A percentile compares a stretch with the other conserved stretches of the same genome.
phyloP scores from a whole-genome alignment of 2,329 filamentous ascomycete genomes.

The Cercospora canescens region DNA sequence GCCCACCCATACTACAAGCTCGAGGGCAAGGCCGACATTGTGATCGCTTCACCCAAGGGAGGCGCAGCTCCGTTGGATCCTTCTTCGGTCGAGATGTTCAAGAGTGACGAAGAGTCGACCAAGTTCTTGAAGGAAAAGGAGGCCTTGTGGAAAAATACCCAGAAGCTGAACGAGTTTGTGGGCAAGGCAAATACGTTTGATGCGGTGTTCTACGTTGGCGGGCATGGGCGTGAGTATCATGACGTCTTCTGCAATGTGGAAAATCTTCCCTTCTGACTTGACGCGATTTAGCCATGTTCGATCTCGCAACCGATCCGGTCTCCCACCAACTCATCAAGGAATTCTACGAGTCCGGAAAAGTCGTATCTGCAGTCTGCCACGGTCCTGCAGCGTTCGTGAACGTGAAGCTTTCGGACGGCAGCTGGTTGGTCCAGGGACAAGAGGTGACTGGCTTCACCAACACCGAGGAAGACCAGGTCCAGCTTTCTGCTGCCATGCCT shows the following conservation, averaged over 20 bases:
- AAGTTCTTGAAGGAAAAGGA: conserved; percentile 53
- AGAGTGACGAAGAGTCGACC: conserved; percentile 32
- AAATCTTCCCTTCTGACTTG: neutral
- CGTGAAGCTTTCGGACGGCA: conserved; percentile 54
- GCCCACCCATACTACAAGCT: conserved; percentile 43
- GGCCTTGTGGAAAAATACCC: conserved; percentile 64
- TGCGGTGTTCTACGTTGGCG: conserved; percentile 62
- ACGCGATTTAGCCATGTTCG: conserved; percentile 58
- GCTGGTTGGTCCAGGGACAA: conserved; percentile 56
- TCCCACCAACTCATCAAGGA: conserved; percentile 62
- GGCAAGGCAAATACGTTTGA: conserved; percentile 62
- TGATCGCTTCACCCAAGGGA: conserved; percentile 42
- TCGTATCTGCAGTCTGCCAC: conserved; percentile 68
- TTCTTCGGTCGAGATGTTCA: conserved; percentile 32
- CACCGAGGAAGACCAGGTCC: conserved; percentile 53
- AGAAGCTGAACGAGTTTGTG: conserved; percentile 57
- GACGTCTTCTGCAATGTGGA: too few relatives aligned
- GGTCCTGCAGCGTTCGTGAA: conserved; percentile 64
- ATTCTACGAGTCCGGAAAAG: conserved; percentile 62
- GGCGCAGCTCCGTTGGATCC: conserved; percentile 42
- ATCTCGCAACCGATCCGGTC: conserved; percentile 59
- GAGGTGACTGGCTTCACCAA: conserved; percentile 63
- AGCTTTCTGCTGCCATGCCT: conserved; percentile 48
- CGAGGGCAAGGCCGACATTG: conserved; percentile 39
- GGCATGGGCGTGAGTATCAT: conserved; percentile 53